Percentiles rank a stretch among this genome's conserved stretches.
Conservation (phyloP, 768 basidiomycete species). For the Fomitopsis pulvina region DNA sequence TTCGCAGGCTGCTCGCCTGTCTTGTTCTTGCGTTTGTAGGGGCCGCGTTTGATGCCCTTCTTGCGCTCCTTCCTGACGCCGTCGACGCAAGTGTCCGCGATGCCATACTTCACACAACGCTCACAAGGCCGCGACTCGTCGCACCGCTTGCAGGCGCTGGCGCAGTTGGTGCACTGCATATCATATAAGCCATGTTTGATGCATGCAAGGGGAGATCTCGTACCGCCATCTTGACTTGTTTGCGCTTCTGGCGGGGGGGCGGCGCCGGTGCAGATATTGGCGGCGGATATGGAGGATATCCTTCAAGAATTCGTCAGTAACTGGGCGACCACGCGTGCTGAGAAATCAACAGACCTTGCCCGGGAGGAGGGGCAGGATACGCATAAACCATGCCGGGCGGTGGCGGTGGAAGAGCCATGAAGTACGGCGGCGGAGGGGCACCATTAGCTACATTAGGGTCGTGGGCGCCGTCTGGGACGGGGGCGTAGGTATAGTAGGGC, state of each 20-base stretch:
- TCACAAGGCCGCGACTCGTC: slow-evolving; percentile 57
- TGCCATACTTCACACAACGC: slow-evolving; percentile 57
- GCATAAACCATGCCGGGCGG: slow-evolving; percentile 39
- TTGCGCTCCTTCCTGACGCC: slow-evolving; percentile 61
- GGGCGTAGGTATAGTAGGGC: slow-evolving; percentile 21
- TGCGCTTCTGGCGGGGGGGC: slow-evolving; percentile 36
- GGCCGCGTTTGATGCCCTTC: slow-evolving; percentile 51
- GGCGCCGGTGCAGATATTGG: slow-evolving; percentile 17
- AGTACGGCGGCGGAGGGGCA: slow-evolving; percentile 29
- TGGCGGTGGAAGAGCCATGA: slow-evolving; percentile 31
- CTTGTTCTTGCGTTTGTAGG: slow-evolving; percentile 45
- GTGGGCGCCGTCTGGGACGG: slow-evolving; percentile 21
- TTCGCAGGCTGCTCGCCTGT: slow-evolving; percentile 16
- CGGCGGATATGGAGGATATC: slow-evolving; percentile 24
- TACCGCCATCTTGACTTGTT: slow-evolving; percentile 55
- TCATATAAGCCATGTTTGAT: neutral
- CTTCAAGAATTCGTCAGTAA: slow-evolving; percentile 10
- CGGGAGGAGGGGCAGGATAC: slow-evolving; percentile 33
- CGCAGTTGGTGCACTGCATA: slow-evolving; percentile 48
- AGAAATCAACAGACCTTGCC: slow-evolving; percentile 25
- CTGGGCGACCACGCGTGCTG: neutral
- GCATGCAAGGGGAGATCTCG: slow-evolving; percentile 19
- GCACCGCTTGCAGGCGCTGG: slow-evolving; percentile 50
- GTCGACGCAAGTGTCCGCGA: slow-evolving; percentile 50
- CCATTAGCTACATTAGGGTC: slow-evolving; percentile 27